Evolutionary conservation across 2,329 filamentous ascomycete species (phyloP).

Genomic region (Thelonectria rubi): DNA sequence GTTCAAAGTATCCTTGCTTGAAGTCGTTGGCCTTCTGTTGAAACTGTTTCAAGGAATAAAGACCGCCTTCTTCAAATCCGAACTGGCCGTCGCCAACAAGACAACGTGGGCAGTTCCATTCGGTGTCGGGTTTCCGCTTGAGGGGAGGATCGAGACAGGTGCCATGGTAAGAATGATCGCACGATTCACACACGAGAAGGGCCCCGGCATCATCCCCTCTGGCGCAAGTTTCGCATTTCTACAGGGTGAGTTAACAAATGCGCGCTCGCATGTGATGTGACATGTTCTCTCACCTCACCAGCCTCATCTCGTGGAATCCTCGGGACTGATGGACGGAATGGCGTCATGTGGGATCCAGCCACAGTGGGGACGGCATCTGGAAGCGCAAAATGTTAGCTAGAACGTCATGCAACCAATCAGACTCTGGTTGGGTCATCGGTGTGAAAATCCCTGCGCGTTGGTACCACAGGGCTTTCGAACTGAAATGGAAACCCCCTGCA

Average conservation of each 20-base stretch:
- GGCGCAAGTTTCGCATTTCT: conserved; percentile 86
- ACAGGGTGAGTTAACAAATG: conserved; percentile 19
- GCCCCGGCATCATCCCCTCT: conserved; percentile 76
- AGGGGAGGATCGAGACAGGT: conserved; percentile 89
- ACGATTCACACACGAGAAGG: conserved; percentile 87
- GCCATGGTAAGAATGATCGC: conserved; percentile 87
- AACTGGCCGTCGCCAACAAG: conserved; percentile 96
- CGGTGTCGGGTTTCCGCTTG: conserved; percentile 78
- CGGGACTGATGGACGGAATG: conserved; percentile 84
- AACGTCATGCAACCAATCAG: conserved; percentile 33
- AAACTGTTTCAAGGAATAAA: conserved; percentile 95
- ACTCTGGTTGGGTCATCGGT: conserved; percentile 30
- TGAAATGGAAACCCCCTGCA: conserved; percentile 32
- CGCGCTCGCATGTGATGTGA: conserved; percentile 35
- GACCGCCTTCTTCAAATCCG: conserved; percentile 94
- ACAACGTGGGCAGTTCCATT: conserved; percentile 97
- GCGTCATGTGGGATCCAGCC: conserved; percentile 95
- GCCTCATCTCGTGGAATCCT: conserved; percentile 67
- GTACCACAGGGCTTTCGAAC: conserved; percentile 24
- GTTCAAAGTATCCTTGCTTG: conserved; percentile 92
- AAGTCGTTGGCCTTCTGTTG: conserved; percentile 96
- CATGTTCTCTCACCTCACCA: conserved; percentile 48
- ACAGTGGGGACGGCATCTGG: conserved; percentile 78
- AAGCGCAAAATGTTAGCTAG: conserved; percentile 35
- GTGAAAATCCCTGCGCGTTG: conserved; percentile 40